Evolutionary conservation across 768 basidiomycete genomes (phyloP).

Genomic region (Boletus reticulatus): DNA sequence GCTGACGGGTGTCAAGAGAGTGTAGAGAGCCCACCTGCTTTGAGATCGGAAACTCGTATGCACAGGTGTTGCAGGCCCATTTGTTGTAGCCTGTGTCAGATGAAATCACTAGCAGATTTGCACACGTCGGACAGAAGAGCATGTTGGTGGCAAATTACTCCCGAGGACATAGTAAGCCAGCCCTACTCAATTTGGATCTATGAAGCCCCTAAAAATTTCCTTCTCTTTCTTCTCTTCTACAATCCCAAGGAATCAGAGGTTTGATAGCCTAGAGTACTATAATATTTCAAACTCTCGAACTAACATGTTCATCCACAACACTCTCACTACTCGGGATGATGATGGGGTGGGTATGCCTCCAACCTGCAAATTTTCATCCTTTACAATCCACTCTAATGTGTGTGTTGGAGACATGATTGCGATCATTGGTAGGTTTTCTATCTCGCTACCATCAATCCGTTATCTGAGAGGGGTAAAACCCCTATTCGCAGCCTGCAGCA

Average conservation of each 20-base stretch:
- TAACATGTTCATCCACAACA: neutral
- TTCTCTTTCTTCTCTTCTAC: neutral
- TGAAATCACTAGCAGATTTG: conserved; percentile 81
- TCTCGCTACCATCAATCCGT: neutral
- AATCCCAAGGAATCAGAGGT: too few relatives aligned
- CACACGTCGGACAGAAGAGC: conserved; percentile 95
- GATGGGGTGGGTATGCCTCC: neutral
- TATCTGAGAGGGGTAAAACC: neutral
- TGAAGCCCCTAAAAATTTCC: neutral
- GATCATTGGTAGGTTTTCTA: conserved; percentile 18
- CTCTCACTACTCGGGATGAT: neutral
- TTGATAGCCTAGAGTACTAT: neutral
- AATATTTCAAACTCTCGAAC: too few relatives aligned
- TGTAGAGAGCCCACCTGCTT: conserved; percentile 18
- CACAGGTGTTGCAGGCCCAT: conserved; percentile 91
- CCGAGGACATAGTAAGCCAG: too few relatives aligned
- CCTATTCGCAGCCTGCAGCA: conserved; percentile 10
- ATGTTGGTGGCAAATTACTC: too few relatives aligned
- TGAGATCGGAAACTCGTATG: conserved; percentile 73
- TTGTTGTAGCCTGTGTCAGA: conserved; percentile 81
- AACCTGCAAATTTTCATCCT: conserved; percentile 6
- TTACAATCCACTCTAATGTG: conserved; percentile 8
- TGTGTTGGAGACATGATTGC: conserved; percentile 25
- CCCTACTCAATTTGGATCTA: neutral
- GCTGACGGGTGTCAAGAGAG: too few relatives aligned